Percentiles rank a stretch among this genome's conserved stretches.
Conservation (phyloP, 2,329 filamentous ascomycete species). For the Epichloe uncinata region DNA sequence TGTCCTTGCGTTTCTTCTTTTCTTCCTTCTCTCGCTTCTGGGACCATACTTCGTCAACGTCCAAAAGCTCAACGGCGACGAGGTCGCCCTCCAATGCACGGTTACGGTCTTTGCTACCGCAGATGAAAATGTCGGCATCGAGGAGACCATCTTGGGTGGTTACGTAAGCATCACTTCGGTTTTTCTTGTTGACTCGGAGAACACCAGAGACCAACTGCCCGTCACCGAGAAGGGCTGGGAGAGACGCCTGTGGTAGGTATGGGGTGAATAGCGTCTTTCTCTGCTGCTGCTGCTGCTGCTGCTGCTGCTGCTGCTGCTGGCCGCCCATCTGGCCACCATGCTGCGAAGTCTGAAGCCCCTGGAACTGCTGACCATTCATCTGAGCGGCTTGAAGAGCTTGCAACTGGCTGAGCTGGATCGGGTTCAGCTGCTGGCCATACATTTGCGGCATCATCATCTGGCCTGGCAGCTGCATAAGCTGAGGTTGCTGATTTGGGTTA, state of each 20-base stretch:
- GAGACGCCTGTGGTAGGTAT: slow-evolving; percentile 85
- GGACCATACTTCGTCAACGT: slow-evolving; percentile 96
- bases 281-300: slow-evolving; percentile 53
- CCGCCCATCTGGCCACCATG: slow-evolving; percentile 54
- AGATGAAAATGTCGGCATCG: slow-evolving; percentile 98
- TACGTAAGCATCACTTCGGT: slow-evolving; percentile 95
- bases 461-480: slow-evolving; percentile 73
- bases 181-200: slow-evolving; percentile 98
- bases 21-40: slow-evolving; percentile 99
- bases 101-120: slow-evolving; percentile 97
- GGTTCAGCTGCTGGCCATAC: slow-evolving; percentile 80
- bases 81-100: slow-evolving; percentile 91
- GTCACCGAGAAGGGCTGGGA: slow-evolving; percentile 80
- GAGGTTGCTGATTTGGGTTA: slow-evolving; percentile 56
- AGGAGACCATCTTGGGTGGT: slow-evolving; percentile 77
- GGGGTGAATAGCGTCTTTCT: slow-evolving; percentile 98
- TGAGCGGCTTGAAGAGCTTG: slow-evolving; percentile 86
- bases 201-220: slow-evolving; percentile 94
- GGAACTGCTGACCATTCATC: slow-evolving; percentile 63
- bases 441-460: slow-evolving; percentile 80
- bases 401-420: slow-evolving; percentile 76
- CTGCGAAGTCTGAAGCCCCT: slow-evolving; percentile 55
- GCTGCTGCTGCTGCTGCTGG: slow-evolving; percentile 34
- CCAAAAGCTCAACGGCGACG: slow-evolving; percentile 88
- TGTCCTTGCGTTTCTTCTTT: slow-evolving; percentile 99